Conservation (phyloP, 768 basidiomycete genomes). For the Imleria badia region DNA sequence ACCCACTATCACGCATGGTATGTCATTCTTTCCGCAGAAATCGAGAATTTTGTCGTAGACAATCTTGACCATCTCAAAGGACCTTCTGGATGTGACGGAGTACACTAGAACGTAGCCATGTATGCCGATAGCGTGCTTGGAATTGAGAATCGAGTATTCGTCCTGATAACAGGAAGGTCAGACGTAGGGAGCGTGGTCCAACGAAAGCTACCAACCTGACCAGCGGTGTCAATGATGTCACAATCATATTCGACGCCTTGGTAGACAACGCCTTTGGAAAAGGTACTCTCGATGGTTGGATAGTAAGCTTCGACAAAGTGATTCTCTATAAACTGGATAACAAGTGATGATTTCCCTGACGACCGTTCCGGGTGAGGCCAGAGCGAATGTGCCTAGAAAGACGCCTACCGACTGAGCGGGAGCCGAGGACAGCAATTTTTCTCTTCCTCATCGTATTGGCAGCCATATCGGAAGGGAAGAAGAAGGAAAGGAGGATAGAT, state of each 20-base stretch:
- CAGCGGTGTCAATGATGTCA: conserved; percentile 97
- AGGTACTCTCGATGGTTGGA: conserved; percentile 91
- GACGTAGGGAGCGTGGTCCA: conserved; percentile 1
- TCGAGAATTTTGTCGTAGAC: conserved; percentile 92
- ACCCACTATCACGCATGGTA: conserved; percentile 94
- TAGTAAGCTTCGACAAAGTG: conserved; percentile 92
- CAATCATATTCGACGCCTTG: conserved; percentile 92
- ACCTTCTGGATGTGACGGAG: conserved; percentile 83
- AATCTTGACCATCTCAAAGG: conserved; percentile 93
- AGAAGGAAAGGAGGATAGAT: not conserved
- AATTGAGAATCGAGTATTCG: conserved; percentile 91
- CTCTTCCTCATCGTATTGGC: conserved; percentile 63
- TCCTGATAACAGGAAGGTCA: conserved; percentile 45
- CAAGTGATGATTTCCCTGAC: conserved; percentile 92
- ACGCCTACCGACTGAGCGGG: conserved; percentile 81
- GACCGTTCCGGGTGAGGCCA: conserved; percentile 20
- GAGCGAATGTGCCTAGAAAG: not conserved
- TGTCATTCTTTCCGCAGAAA: conserved; percentile 78
- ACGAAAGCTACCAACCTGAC: conserved; percentile 63
- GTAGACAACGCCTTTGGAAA: conserved; percentile 80
- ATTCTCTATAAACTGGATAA: conserved; percentile 91
- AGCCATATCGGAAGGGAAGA: conserved; percentile 26
- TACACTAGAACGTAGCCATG: conserved; percentile 98
- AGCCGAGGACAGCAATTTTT: conserved; percentile 86
- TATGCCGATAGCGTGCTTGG: conserved; percentile 94